Conservation (phyloP, 176 grass and related monocot genomes). For the Triticum aestivum region DNA sequence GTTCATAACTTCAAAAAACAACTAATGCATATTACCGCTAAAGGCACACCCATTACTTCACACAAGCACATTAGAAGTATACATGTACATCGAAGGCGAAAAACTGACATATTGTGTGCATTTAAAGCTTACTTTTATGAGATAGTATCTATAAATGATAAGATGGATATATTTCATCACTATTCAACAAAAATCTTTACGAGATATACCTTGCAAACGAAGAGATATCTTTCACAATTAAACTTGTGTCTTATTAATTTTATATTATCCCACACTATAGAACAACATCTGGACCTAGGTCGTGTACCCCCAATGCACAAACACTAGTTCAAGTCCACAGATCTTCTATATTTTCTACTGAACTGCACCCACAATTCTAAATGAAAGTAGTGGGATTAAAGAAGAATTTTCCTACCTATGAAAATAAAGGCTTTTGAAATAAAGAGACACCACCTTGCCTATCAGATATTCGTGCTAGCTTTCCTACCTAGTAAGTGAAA, state of each 20-base stretch:
- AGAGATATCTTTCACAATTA: not conserved
- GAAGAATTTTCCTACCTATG: too few species aligned
- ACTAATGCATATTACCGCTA: not conserved
- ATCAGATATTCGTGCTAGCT: too few species aligned
- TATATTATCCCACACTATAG: not conserved
- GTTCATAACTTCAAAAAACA: not conserved
- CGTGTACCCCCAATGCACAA: too few species aligned
- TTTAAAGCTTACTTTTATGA: not conserved
- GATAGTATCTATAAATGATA: not conserved
- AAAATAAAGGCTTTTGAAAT: too few species aligned
- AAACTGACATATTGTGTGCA: not conserved
- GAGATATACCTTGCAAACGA: not conserved
- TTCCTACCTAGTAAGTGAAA: too few species aligned
- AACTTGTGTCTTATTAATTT: not conserved
- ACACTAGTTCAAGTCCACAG: too few species aligned
- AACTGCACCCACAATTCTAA: too few species aligned
- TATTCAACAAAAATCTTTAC: not conserved
- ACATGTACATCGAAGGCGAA: not conserved
- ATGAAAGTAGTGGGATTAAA: too few species aligned
- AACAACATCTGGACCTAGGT: too few species aligned
- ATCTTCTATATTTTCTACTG: too few species aligned
- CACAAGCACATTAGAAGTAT: not conserved
- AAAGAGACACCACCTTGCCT: too few species aligned
- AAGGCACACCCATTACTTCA: not conserved
- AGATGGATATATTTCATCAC: not conserved